Conservation (phyloP, 805 yeast genomes). For the Saccharomycopsis sp. region DNA sequence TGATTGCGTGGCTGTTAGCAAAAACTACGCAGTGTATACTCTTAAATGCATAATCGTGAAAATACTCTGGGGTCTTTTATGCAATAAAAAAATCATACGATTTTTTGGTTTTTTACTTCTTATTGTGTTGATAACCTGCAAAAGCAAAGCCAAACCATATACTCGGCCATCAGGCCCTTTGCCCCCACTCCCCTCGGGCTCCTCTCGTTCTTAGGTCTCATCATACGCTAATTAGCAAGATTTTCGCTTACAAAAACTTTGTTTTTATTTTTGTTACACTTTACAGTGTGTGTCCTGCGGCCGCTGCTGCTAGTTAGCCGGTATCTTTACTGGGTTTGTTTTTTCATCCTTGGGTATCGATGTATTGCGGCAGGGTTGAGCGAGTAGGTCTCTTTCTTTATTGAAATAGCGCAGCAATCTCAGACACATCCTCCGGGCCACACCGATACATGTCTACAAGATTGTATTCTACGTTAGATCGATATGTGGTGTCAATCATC, state of each 20-base stretch:
- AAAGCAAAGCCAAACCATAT: neutral
- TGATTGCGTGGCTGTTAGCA: neutral
- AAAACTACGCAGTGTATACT: neutral
- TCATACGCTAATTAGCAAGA: neutral
- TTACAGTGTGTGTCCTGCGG: neutral
- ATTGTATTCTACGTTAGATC: too few relatives aligned
- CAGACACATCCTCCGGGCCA: neutral
- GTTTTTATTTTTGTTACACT: neutral
- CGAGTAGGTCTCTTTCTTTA: too few relatives aligned
- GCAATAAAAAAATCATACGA: conserved; percentile 1
- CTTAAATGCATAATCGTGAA: neutral
- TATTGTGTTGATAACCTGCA: neutral
- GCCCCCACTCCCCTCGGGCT: neutral
- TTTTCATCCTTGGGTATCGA: neutral
- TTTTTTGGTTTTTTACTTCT: neutral
- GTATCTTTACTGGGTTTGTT: neutral
- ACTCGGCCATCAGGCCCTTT: neutral
- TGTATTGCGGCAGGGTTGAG: too few relatives aligned
- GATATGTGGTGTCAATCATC: neutral
- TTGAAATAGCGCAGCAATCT: neutral
- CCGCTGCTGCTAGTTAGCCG: neutral
- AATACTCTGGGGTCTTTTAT: neutral
- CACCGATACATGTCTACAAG: too few relatives aligned
- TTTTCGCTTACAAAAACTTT: neutral
- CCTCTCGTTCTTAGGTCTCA: neutral